Evolutionary conservation across 2,329 filamentous ascomycete genomes (phyloP), one percentile per base, ranked within the genome.

Genomic region (Clonostachys rhizophaga): DNA sequence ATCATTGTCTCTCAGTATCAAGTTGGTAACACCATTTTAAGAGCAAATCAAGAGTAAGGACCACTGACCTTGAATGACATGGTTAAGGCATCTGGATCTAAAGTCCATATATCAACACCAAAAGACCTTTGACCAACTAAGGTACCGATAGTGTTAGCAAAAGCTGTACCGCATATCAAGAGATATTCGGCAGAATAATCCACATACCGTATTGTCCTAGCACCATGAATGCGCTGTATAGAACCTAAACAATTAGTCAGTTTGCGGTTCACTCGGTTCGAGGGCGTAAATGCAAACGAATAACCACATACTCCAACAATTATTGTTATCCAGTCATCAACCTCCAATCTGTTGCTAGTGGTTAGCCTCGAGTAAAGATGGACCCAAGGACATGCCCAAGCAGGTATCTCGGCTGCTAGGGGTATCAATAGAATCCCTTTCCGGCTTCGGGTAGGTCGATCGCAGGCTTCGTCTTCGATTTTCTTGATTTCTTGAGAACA

Each of bases 281-380:
- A 30, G 24, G 24, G 9, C 4, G 9, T 30, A 30, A 4, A 30
- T 30, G 9, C 3, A 30, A 30, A 30, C 24, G 9, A 30, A 4
- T 9, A 10, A 8, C 9, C 9, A 30, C 24, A 10, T 30, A 59
- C 46, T 58, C 63, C 1, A 10, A 9, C n/a, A 5, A 55, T 50
- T 5, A 66, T 51, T 57, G 70, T 64, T 17, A 70, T 53, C 51
- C 66, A 70, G 50, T 73, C 70, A 42, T 72, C 69, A 5, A 61
- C 14, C 20, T 62, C 64, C 17, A 65, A 60, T 7, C 55, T 49
- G 6, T 56, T 52, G 6, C 57, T 50, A 5, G 58, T 62, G 35
- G 49, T 56, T 63, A 63, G 65, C 11, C 69, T 56, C 14, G 59
- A 60, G 41, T 61, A 70, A 4, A 72, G 47, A n/a, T 69, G 60